Conservation (phyloP, 768 basidiomycete genomes). For the Boletus speciosus region DNA sequence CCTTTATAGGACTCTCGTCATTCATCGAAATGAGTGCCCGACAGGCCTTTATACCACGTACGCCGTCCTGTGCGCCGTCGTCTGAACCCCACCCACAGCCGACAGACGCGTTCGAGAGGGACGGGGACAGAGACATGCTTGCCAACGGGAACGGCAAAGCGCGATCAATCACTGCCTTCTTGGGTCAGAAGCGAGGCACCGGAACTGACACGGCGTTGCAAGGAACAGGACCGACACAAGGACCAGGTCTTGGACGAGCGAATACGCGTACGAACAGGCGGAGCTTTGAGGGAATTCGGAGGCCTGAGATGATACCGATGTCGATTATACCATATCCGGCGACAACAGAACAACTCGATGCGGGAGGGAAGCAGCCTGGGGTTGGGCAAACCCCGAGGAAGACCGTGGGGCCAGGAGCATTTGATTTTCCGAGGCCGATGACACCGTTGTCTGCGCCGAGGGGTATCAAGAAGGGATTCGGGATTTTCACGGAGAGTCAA, state of each 20-base stretch:
- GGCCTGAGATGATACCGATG: slow-evolving; percentile 21
- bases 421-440: slow-evolving; percentile 16
- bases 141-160: slow-evolving; percentile 11
- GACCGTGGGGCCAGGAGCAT: neutral
- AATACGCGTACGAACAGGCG: slow-evolving; percentile 7
- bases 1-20: too few species aligned
- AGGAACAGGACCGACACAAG: slow-evolving; percentile 1
- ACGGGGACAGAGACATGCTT: slow-evolving; percentile 7
- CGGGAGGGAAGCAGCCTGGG: slow-evolving; percentile 1
- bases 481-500: neutral
- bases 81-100: slow-evolving; percentile 9
- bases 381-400: slow-evolving; percentile 22
- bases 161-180: slow-evolving; percentile 20
- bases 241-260: slow-evolving; percentile 2
- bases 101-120: neutral
- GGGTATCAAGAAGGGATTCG: slow-evolving; percentile 9
- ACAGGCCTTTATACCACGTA: slow-evolving; percentile 25
- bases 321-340: slow-evolving; percentile 24
- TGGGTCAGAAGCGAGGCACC: slow-evolving; percentile 17
- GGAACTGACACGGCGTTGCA: neutral
- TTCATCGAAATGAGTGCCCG: slow-evolving; percentile 23
- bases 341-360: neutral
- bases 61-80: slow-evolving; percentile 8
- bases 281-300: slow-evolving; percentile 24
- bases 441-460: slow-evolving; percentile 20